Evolutionary conservation across 345 rosid species (phyloP).

Genomic region (Arabis hirsuta): DNA sequence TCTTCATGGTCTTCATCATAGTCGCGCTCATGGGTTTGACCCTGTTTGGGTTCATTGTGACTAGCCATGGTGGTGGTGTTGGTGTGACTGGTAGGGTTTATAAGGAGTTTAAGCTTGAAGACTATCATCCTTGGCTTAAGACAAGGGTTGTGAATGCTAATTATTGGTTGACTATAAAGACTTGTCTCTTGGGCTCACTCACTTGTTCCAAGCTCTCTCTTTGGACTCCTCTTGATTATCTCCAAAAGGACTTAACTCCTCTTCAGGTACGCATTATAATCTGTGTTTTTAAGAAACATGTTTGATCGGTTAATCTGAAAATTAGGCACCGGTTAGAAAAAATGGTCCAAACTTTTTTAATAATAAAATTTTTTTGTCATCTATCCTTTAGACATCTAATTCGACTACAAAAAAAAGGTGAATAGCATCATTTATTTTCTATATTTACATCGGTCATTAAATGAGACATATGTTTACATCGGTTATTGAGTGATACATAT

Average conservation of each 20-base stretch:
- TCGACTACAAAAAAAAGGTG: too few relatives aligned
- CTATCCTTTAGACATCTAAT: background rate
- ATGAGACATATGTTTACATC: too few relatives aligned
- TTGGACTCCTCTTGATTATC: constrained; percentile 92
- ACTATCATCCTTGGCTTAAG: constrained; percentile 85
- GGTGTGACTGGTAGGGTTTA: constrained; percentile 70
- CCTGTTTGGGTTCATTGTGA: constrained; percentile 77
- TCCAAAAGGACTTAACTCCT: constrained; percentile 65
- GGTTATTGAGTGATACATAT: too few relatives aligned
- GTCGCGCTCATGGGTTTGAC: constrained; percentile 67
- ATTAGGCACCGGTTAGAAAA: too few relatives aligned
- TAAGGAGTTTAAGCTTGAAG: constrained; percentile 69
- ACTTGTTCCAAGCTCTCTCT: constrained; percentile 65
- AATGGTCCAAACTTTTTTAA: background rate
- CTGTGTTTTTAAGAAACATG: background rate
- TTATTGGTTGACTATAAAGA: constrained; percentile 72
- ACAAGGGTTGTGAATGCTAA: constrained; percentile 54
- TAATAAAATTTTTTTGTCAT: background rate
- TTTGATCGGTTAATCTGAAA: background rate
- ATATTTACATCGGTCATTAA: too few relatives aligned
- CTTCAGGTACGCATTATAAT: constrained; percentile 58
- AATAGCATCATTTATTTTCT: too few relatives aligned
- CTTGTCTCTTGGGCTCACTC: constrained; percentile 72
- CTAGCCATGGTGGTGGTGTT: constrained; percentile 77
- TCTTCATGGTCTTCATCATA: constrained; percentile 79